Conservation (phyloP, 2,329 filamentous ascomycete genomes). For the Claviceps citrina region DNA sequence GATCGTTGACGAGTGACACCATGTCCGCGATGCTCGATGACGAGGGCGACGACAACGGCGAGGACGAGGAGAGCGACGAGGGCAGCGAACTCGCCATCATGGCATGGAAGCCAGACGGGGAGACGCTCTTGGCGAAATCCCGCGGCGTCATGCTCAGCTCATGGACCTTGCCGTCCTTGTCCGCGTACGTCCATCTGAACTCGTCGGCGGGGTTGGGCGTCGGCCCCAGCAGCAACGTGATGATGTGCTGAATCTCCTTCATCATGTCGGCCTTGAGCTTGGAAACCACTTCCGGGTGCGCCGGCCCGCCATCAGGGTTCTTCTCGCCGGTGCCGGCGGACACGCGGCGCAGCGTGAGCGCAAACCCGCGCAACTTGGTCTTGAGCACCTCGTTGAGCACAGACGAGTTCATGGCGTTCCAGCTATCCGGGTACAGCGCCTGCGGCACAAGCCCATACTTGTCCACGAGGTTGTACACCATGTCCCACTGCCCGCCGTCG, state of each 20-base stretch:
- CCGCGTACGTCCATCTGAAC: constrained; percentile 72
- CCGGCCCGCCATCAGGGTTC: too few relatives aligned
- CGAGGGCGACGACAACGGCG: constrained; percentile 9
- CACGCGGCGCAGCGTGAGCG: constrained; percentile 47
- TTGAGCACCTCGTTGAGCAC: constrained; percentile 61
- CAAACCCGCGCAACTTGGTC: constrained; percentile 76
- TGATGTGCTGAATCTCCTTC: constrained; percentile 61
- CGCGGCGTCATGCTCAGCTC: constrained; percentile 50
- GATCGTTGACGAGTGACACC: constrained; percentile 75
- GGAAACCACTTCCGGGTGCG: not conserved
- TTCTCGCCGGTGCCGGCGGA: not conserved
- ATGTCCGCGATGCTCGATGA: constrained; percentile 49
- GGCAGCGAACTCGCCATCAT: too few relatives aligned
- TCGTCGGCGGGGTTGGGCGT: constrained; percentile 51
- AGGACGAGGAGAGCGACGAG: not conserved
- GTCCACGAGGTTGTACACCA: constrained; percentile 70
- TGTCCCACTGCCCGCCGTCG: constrained; percentile 85
- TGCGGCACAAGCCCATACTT: constrained; percentile 88
- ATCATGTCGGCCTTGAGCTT: constrained; percentile 54
- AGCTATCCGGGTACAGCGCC: constrained; percentile 64
- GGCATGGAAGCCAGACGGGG: constrained; percentile 34
- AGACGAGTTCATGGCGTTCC: constrained; percentile 56
- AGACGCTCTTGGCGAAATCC: constrained; percentile 54
- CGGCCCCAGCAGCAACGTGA: constrained; percentile 71
- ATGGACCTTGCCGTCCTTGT: constrained; percentile 49